These are phyloP conservation scores for Lepidopterella palustris DNA, from an alignment of 495 filamentous ascomycete genomes.

Conservation along the genomic window DNA sequence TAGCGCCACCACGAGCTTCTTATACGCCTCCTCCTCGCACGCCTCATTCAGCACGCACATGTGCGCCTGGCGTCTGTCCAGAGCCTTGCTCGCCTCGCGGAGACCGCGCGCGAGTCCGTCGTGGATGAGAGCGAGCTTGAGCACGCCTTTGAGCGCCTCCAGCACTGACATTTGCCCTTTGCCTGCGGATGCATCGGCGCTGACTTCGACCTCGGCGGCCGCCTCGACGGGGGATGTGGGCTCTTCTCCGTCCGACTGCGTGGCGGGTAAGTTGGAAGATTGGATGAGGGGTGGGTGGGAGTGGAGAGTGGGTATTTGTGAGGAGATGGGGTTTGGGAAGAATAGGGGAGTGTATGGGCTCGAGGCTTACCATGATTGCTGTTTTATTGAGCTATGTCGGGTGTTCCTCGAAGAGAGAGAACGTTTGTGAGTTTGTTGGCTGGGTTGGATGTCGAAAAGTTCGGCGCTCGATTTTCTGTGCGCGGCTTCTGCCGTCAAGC, in stretches of 20 bases:
- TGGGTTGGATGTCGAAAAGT: slow-evolving; percentile 4
- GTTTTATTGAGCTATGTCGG: slow-evolving; percentile 32
- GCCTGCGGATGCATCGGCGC: slow-evolving; percentile 66
- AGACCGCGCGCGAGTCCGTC: slow-evolving; percentile 97
- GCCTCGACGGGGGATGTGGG: slow-evolving; percentile 54
- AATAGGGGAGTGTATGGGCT: not conserved
- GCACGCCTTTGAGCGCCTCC: slow-evolving; percentile 93
- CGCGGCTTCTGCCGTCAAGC: not conserved
- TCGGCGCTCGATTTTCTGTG: slow-evolving; percentile 1
- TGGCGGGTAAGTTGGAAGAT: not conserved
- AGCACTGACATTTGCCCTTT: slow-evolving; percentile 96
- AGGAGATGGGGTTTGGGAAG: not conserved
- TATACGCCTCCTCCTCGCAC: slow-evolving; percentile 99
- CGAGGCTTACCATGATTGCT: slow-evolving; percentile 39
- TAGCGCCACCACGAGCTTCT: slow-evolving; percentile 97
- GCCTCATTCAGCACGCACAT: slow-evolving; percentile 99
- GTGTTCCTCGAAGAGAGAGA: slow-evolving; percentile 57
- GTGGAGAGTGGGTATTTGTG: not conserved
- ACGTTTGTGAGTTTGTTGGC: slow-evolving; percentile 19
- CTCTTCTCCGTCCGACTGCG: slow-evolving; percentile 81
- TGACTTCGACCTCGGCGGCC: slow-evolving; percentile 77
- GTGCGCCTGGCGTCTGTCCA: slow-evolving; percentile 95
- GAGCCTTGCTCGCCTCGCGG: slow-evolving; percentile 93
- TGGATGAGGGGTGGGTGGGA: not conserved
- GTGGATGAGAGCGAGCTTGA: slow-evolving; percentile 98